phyloP scores from a whole-genome alignment of 805 yeast genomes.

The Starmerella kuoi region DNA sequence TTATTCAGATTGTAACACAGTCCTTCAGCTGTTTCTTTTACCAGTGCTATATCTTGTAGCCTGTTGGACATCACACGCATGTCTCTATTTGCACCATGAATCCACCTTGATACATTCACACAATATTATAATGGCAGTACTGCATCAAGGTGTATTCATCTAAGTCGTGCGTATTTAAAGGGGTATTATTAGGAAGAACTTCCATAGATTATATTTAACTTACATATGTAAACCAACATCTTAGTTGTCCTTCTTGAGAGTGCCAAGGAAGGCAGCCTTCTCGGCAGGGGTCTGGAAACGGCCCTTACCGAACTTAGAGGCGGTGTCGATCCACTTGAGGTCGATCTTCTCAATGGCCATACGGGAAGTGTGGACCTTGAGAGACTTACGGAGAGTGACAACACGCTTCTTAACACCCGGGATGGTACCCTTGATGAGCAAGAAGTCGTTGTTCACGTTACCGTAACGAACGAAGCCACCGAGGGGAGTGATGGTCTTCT shows the following conservation, averaged over 20 bases:
- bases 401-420: slow-evolving; percentile 99
- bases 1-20: too few species aligned
- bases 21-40: too few species aligned
- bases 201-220: too few species aligned
- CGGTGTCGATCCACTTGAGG: slow-evolving; percentile 99
- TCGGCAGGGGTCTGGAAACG: slow-evolving; percentile 99
- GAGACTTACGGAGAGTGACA: slow-evolving; percentile 95
- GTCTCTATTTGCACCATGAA: too few species aligned
- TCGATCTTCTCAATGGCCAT: slow-evolving; percentile 90
- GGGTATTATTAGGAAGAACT: too few species aligned
- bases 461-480: slow-evolving; percentile 99
- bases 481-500: slow-evolving; percentile 98
- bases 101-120: too few species aligned
- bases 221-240: too few species aligned
- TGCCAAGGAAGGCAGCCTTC: slow-evolving; percentile 99
- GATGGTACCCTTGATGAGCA: slow-evolving; percentile 94
- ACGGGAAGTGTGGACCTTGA: slow-evolving; percentile 96
- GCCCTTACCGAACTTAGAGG: slow-evolving; percentile 99
- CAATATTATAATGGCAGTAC: too few species aligned
- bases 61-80: too few species aligned
- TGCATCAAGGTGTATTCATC: too few species aligned
- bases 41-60: too few species aligned
- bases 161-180: too few species aligned
- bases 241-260: slow-evolving; percentile 90
- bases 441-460: slow-evolving; percentile 92